These are phyloP conservation scores for Yamadazyma songkhlaensis DNA, from an alignment of 1,139 yeast genomes.

Conservation along the genomic window DNA sequence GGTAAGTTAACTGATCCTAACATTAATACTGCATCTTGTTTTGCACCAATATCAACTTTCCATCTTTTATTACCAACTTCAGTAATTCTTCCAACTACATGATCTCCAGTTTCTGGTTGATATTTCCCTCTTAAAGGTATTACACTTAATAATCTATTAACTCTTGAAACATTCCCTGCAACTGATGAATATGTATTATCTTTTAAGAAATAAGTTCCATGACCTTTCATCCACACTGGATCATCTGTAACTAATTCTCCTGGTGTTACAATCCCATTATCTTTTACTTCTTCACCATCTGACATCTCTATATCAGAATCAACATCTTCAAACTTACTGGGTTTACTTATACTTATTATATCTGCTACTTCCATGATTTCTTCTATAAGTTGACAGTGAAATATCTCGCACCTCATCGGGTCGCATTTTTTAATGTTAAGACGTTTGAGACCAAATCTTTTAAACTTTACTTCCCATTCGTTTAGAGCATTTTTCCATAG, in stretches of 20 bases:
- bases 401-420: slow-evolving; percentile 2
- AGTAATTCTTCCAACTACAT: slow-evolving; percentile 87
- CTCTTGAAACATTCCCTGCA: slow-evolving; percentile 86
- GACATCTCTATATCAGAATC: slow-evolving; percentile 33
- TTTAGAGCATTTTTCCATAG: slow-evolving; percentile 13
- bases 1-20: slow-evolving; percentile 95
- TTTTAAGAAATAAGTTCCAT: slow-evolving; percentile 82
- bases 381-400: neutral
- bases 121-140: slow-evolving; percentile 83
- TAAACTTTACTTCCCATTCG: slow-evolving; percentile 3
- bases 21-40: slow-evolving; percentile 88
- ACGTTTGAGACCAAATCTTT: slow-evolving; percentile 7
- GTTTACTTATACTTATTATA: slow-evolving; percentile 39
- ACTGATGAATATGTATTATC: slow-evolving; percentile 83
- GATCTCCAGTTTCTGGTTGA: slow-evolving; percentile 95
- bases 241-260: slow-evolving; percentile 97
- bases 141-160: slow-evolving; percentile 83
- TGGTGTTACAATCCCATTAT: slow-evolving; percentile 67
- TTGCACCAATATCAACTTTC: slow-evolving; percentile 95
- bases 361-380: slow-evolving; percentile 24
- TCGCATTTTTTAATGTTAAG: slow-evolving; percentile 7
- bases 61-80: slow-evolving; percentile 94
- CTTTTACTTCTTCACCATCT: slow-evolving; percentile 24
- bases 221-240: slow-evolving; percentile 98
- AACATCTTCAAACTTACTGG: slow-evolving; percentile 17